Conservation (phyloP, 2,329 filamentous ascomycete genomes). For the Arachnopeziza araneosa region DNA sequence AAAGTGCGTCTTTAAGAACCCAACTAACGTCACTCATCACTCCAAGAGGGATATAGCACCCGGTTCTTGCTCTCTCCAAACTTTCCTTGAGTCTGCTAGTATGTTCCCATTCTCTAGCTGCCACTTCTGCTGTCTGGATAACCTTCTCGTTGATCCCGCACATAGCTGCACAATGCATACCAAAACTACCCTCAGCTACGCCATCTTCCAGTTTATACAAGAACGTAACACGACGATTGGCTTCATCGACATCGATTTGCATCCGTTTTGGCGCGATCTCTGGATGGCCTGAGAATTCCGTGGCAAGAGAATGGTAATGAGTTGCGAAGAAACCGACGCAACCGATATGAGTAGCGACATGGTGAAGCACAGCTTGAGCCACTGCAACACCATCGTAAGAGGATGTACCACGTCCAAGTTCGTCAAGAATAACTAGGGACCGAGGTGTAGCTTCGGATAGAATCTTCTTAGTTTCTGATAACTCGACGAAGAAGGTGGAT, state of each 20-base stretch:
- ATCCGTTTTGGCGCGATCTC: slow-evolving; percentile 84
- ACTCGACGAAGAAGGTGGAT: slow-evolving; percentile 95
- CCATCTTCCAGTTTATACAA: slow-evolving; percentile 90
- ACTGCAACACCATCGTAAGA: slow-evolving; percentile 97
- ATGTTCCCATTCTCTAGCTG: slow-evolving; percentile 91
- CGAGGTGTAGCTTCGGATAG: slow-evolving; percentile 88
- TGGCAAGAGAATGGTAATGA: slow-evolving; percentile 90
- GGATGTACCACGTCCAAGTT: slow-evolving; percentile 88
- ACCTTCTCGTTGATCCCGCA: slow-evolving; percentile 83
- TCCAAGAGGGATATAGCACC: slow-evolving; percentile 78
- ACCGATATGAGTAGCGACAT: slow-evolving; percentile 87
- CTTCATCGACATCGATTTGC: slow-evolving; percentile 90
- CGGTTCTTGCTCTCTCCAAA: slow-evolving; percentile 71
- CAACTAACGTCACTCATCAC: slow-evolving; percentile 82
- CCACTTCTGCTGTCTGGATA: slow-evolving; percentile 80
- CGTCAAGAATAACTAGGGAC: slow-evolving; percentile 93
- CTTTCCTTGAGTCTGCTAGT: slow-evolving; percentile 86
- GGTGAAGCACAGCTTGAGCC: slow-evolving; percentile 94
- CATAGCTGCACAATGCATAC: slow-evolving; percentile 99
- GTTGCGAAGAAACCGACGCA: slow-evolving; percentile 96
- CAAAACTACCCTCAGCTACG: slow-evolving; percentile 92
- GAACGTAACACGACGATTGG: slow-evolving; percentile 84
- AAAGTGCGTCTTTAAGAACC: slow-evolving; percentile 54
- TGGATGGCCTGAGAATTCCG: slow-evolving; percentile 84
- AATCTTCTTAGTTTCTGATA: slow-evolving; percentile 98